Evolutionary conservation across 768 basidiomycete genomes (phyloP), one percentile per base, ranked within the genome.

Genomic region (Lyophyllum shimeji): DNA sequence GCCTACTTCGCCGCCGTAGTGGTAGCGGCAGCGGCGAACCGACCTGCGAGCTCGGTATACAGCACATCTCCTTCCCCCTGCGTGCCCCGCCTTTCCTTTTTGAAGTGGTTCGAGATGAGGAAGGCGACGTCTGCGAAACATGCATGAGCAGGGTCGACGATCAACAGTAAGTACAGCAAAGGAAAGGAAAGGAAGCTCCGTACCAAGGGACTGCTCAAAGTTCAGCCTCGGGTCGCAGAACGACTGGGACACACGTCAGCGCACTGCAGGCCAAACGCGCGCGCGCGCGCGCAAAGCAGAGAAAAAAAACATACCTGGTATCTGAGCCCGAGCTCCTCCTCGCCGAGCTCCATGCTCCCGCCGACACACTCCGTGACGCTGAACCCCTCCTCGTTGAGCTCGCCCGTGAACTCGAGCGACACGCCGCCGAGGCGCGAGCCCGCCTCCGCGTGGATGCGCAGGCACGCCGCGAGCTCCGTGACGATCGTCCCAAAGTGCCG

Each of bases 291-390:
- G n/a, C 33, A 42, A 6, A 21, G 54, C 46, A 24, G 45, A 27
- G 18, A 15, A 11, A 46, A 27, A 23, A 8, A 6, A 52, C 78
- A 17, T 12, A 90, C 87, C 75, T 96, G 89, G 69, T 98, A 99
- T 61, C 95, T 79, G 69, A 95, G 73, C n/a, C 84, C 88, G 15
- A 99, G 79, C 69, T 97, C 80, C 60, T 95, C 90, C 68, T 98
- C 96, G 45, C 79, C 82, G 34, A 98, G 75, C 66, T 92, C 89
- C 95, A 98, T 98, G 61, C 93, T 96, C 0, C 96, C 97, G 4
- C 97, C 97, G 9, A 95, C 76, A 66, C 95, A 98, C 70, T 98
- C 97, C 0, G 97, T 99, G 42, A 99, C 97, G 59, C 90, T 90
- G 71, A 89, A 93, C 6, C 96, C 94, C 54, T 97, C 87, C 11